Evolutionary conservation across 805 yeast species (phyloP).

Genomic region (Candida tallmaniae): DNA sequence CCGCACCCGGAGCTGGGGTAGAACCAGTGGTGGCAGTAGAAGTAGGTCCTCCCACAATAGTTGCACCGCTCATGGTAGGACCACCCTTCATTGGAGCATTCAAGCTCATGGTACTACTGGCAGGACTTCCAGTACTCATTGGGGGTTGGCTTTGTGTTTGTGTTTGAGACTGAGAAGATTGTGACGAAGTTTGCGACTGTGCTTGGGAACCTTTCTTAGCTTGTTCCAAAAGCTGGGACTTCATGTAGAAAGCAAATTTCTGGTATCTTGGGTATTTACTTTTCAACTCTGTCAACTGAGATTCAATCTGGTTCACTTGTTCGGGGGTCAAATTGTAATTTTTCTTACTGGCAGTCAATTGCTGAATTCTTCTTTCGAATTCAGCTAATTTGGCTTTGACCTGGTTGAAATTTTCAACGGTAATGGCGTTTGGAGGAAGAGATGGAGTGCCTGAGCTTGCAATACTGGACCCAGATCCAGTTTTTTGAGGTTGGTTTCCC

Average conservation of each 20-base stretch:
- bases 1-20: conserved; percentile 8
- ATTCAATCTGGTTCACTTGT: conserved; percentile 38
- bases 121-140: background rate
- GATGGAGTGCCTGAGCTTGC: conserved; percentile 8
- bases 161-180: no score
- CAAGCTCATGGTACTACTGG: background rate
- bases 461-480: conserved; percentile 1
- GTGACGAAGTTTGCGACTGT: background rate
- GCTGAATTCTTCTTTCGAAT: conserved; percentile 45
- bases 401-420: conserved; percentile 38
- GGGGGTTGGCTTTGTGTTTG: background rate
- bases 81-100: background rate
- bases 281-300: conserved; percentile 46
- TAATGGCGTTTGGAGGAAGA: conserved; percentile 19
- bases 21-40: conserved; percentile 8
- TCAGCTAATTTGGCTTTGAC: conserved; percentile 46
- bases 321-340: conserved; percentile 43
- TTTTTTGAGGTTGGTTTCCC: background rate
- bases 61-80: conserved; percentile 6
- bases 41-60: conserved; percentile 4
- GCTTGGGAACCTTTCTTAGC: conserved; percentile 9
- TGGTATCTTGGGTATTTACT: conserved; percentile 47
- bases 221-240: conserved; percentile 35
- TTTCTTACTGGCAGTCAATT: conserved; percentile 46
- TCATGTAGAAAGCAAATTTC: conserved; percentile 46